Percentiles rank a stretch among this genome's conserved stretches.
Evolutionary conservation across 345 rosid genomes (phyloP).

Genomic region (Gossypium arboreum): DNA sequence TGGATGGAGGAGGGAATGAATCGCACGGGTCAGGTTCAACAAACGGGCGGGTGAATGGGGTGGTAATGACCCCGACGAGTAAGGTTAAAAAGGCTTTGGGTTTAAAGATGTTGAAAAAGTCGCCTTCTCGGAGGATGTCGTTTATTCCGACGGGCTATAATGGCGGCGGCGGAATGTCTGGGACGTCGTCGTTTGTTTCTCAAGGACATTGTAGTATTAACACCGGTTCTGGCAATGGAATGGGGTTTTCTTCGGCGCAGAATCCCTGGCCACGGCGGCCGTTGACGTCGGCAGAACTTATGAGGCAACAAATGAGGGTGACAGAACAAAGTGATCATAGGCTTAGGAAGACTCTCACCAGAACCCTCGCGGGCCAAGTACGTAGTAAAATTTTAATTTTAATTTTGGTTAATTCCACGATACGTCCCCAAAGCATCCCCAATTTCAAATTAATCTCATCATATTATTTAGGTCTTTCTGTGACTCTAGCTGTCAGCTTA

Average conservation of each 20-base stretch:
- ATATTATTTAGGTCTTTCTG: no score
- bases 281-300: slow-evolving; percentile 84
- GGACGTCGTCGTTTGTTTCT: slow-evolving; percentile 48
- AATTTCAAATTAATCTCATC: no score
- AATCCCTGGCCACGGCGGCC: slow-evolving; percentile 59
- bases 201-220: not conserved
- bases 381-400: not conserved
- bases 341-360: slow-evolving; percentile 76
- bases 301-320: slow-evolving; percentile 91
- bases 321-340: slow-evolving; percentile 84
- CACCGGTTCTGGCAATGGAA: not conserved
- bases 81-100: slow-evolving; percentile 73
- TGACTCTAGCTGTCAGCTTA: no score
- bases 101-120: slow-evolving; percentile 67
- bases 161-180: slow-evolving; percentile 29
- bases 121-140: slow-evolving; percentile 71
- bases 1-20: slow-evolving; percentile 38
- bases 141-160: slow-evolving; percentile 17
- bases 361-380: slow-evolving; percentile 78
- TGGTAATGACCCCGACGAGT: slow-evolving; percentile 75
- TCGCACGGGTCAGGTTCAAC: slow-evolving; percentile 16
- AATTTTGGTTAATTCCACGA: no score
- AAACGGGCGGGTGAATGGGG: slow-evolving; percentile 37
- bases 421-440: no score
- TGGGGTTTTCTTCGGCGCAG: not conserved